Evolutionary conservation across 345 rosid genomes (phyloP), one percentile per base, ranked within the genome.

Genomic region (Rhizophora mangle): DNA sequence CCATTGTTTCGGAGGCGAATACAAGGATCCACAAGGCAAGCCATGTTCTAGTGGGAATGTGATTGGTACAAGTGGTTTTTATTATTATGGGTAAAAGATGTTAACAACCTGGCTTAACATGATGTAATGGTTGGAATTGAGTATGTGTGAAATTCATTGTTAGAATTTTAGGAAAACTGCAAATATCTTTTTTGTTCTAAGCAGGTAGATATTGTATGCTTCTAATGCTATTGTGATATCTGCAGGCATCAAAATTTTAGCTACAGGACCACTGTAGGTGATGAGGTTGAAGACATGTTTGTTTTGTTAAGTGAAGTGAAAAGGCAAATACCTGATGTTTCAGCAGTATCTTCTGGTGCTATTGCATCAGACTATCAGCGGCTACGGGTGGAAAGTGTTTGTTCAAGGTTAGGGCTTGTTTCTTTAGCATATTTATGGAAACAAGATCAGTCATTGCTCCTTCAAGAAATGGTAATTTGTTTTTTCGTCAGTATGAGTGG

Each of bases 341-440:
- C 82, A 16, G 98, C 97, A 20, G 96, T 92, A 61, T 90, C 91
- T 55, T 95, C 98, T 27, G 99, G 99, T 78, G 99, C 98, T 26
- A 95, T 95, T 78, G 97, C 98, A 56, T 95, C 98, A 18, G 96
- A 95, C 70, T 95, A 95, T 74, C 99, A 95, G 64, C 82, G 99
- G 78, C 82, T 92, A 71, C 87, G 98, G 31, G 98, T 95, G 69
- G 99, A 95, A 80, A 88, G 89, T 82, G 86, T 95, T 73, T 95
- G 99, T 82, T 95, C 98, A 75, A 86, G 98, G 88, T 84, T 95
- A 86, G 99, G 97, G 76, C 93, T 95, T 80, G 93, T 95, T 83
- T 92, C 99, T 81, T 84, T 95, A 74, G 96, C 92, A 73, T 92
- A 79, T 85, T 84, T 95, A 82, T 95, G 98, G 99, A 95, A 86